Conservation (phyloP, 306 rosid species). For the Citrullus mucosospermus region DNA sequence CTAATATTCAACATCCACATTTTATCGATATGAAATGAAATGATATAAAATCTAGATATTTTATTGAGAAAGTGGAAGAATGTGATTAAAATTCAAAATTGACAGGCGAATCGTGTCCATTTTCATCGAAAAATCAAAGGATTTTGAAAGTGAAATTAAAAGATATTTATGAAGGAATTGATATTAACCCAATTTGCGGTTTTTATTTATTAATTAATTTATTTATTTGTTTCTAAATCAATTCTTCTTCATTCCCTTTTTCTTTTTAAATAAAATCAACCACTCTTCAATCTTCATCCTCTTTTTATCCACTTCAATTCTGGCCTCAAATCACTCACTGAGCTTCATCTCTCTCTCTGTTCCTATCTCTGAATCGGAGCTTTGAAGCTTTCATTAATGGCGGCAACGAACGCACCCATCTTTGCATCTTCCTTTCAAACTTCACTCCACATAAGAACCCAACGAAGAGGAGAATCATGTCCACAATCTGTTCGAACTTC, state of each 20-base stretch:
- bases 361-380: not conserved
- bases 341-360: not conserved
- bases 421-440: constrained; percentile 39
- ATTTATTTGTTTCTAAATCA: not conserved
- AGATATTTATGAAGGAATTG: not conserved
- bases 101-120: not conserved
- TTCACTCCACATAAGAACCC: constrained; percentile 10
- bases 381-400: constrained; percentile 32
- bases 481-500: constrained; percentile 20
- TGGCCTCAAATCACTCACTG: constrained; percentile 9
- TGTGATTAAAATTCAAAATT: not conserved
- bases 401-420: constrained; percentile 45
- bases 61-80: not conserved
- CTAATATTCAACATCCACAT: no score
- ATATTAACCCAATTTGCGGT: not conserved
- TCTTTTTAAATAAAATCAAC: not conserved
- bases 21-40: no score
- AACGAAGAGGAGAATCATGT: constrained; percentile 14
- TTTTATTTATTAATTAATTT: no score
- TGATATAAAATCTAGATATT: not conserved
- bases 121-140: not conserved
- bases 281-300: not conserved
- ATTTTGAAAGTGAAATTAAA: not conserved
- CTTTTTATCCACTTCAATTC: not conserved
- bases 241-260: not conserved